Evolutionary conservation across 768 basidiomycete species (phyloP), one percentile per base, ranked within the genome.

Genomic region (Krasilnikovozyma curviuscula): DNA sequence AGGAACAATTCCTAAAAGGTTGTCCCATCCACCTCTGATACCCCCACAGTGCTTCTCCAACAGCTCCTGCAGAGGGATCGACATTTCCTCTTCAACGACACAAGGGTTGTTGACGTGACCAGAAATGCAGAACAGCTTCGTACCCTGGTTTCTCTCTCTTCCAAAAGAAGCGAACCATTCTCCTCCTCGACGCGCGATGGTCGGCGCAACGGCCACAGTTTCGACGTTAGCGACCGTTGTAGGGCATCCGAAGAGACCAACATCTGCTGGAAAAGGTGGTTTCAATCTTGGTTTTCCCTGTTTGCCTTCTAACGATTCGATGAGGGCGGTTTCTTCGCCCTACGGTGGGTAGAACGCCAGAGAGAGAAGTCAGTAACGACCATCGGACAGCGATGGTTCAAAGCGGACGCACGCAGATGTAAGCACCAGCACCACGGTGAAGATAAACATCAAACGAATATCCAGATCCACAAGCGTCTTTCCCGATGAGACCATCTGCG

Each of bases 21-120:
- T 97, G 59, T 89, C 79, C 91, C 91, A 98, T 8, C 91, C 91
- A 47, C 91, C 91, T 30, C 70, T 68, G 34, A 98, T 77, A 59
- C 91, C 91, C 19, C 91, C 91, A 60, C 88, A 91, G 65, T 98
- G 91, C 69, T 86, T 91, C 67, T 95, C 91, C 44, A 98, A 66
- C 45, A 97, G 70, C 40, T 98, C 91, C 66, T 80, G 79, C 54
- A 95, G 65, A 8, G 89, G 86, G 41, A 97, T 97, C 54, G 82
- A 83, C 91, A 97, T 98, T 71, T 97, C 91, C 66, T 98, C 91
- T 69, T 98, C 91, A 23, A 98, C 75, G 18, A 93, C 86, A 62
- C 84, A 91, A 1, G 91, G 91, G 65, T 91, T 93, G 68, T 95
- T 95, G 57, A 97, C 91, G 58, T 97, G 91, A 0, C 91, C 91